Base-by-base conservation (phyloP, 1,139 yeast genomes). In the Arxiozyma bovina region DNA sequence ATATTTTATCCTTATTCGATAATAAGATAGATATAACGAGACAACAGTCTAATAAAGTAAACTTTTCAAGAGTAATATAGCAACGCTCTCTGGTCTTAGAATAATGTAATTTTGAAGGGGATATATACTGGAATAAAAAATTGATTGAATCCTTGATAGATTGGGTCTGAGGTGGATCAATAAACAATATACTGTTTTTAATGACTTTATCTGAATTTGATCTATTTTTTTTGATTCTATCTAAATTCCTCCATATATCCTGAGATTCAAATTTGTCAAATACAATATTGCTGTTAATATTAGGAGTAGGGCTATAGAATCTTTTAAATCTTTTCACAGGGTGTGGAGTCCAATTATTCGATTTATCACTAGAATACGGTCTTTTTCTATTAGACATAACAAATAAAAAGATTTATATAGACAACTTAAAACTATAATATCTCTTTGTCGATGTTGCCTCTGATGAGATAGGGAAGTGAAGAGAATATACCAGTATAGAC, bases 191-290 rank as follows among this genome's bases (percentile, higher is more conserved):
- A 50, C 69, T 62, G 44, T 60, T 57, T 45, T 57, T 58, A 12
- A 63, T 57, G 1, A 50, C 41, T 21, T 40, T 46, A 1, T 58
- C 63, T 4, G 63, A 55, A 34, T 53, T 42, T 20, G 52, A 42
- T 43, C 55, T 45, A 7, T 30, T 51, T 17, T 57, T 55, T 34
- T 63, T 60, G 50, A 65, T 54, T 47, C 55, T 56, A 43, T 63
- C 63, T 34, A 65, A 49, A 38, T 53, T 62, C 48, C 58, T 57
- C 67, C 67, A 63, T 12, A 65, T 55, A 50, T 61, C 65, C 47
- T 62, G 66, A 1, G 60, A 52, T 45, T 60, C 63, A 46, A 53
- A 55, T 21, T 17, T 41, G 7, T 45, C 53, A 3, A 30, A 25
- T 15, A 34, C 4, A 15, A 6, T 12, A 15, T 34, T 34, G n/a